Evolutionary conservation across 768 basidiomycete genomes (phyloP), one percentile per base, ranked within the genome.

Genomic region (Mycena haematopus): DNA sequence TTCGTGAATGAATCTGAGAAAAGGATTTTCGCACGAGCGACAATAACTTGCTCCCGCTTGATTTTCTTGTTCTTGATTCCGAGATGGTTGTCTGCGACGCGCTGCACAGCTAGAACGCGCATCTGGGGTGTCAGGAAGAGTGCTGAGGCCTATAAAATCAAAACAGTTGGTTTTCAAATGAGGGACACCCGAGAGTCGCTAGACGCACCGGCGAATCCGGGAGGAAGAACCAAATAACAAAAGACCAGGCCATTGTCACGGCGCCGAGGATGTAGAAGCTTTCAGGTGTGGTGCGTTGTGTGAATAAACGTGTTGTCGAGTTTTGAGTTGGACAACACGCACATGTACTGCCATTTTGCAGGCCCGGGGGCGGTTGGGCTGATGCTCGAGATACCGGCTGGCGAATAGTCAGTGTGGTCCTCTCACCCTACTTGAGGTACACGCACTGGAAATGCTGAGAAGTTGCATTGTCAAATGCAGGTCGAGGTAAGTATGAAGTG

Each of bases 1-100:
- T 27, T 9, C 9, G 29, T 4, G 2, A 36, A 36, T 36, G 36
- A 36, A 36, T n/a, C 17, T 42, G 14, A 42, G n/a, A 19, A 10
- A 22, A 44, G 21, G 21, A 56, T 5, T 31, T 31, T 31, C 65
- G 36, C 27, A 68, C 65, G 0, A 9, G 67, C 56, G 24, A 63
- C 46, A 17, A 52, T 60, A 8, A 63, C 61, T 58, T 69, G 68
- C 35, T 63, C 65, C 3, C 47, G 25, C 59, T 69, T 71, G 55
- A 71, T 71, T 3, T 54, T 56, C 62, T 66, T 67, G 49, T 72
- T 72, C 56, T 72, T 68, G 42, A 72, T 68, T 27, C 71, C 71
- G 21, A 68, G 50, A 56, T 72, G 71, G 51, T 72, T 72, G 17
- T 54, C 68, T 45, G 68, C 66, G 40, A 69, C 68, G 36, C 68